Conservation (phyloP, 208 protist genomes). For the Leishmania martiniquensis region DNA sequence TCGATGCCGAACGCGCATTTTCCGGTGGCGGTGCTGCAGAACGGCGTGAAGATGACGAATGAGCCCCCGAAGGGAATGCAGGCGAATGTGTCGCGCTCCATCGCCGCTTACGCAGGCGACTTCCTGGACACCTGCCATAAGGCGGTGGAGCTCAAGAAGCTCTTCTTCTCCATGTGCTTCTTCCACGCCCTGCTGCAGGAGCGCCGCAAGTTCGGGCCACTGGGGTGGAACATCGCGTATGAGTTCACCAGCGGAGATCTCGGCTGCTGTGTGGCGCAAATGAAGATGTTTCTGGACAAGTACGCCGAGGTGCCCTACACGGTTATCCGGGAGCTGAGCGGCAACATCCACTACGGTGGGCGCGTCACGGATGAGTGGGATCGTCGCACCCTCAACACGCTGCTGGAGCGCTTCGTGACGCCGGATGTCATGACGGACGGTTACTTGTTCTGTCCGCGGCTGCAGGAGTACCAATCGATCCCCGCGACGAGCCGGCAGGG, state of each 20-base stretch:
- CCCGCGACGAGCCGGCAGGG: constrained; percentile 69
- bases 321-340: constrained; percentile 96
- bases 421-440: constrained; percentile 91
- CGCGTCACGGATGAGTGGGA: constrained; percentile 99
- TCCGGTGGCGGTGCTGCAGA: constrained; percentile 98
- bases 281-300: constrained; percentile 97
- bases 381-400: constrained; percentile 93
- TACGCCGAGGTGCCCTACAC: constrained; percentile 97
- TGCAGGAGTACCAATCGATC: constrained; percentile 86
- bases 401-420: constrained; percentile 94
- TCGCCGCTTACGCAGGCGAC: constrained; percentile 81
- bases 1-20: constrained; percentile 97
- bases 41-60: constrained; percentile 99
- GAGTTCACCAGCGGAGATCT: constrained; percentile 98
- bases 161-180: constrained; percentile 97
- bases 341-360: constrained; percentile 99
- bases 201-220: constrained; percentile 98
- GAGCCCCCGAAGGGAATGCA: constrained; percentile 98
- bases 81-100: constrained; percentile 94
- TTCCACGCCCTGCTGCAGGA: constrained; percentile 99
- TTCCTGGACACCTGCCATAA: constrained; percentile 92
- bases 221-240: constrained; percentile 99
- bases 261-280: constrained; percentile 91
- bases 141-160: constrained; percentile 91
- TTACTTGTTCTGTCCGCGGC: constrained; percentile 86